phyloP scores from a whole-genome alignment of 371 early-diverging fungal genomes.

The Apophysomyces ossiformis region DNA sequence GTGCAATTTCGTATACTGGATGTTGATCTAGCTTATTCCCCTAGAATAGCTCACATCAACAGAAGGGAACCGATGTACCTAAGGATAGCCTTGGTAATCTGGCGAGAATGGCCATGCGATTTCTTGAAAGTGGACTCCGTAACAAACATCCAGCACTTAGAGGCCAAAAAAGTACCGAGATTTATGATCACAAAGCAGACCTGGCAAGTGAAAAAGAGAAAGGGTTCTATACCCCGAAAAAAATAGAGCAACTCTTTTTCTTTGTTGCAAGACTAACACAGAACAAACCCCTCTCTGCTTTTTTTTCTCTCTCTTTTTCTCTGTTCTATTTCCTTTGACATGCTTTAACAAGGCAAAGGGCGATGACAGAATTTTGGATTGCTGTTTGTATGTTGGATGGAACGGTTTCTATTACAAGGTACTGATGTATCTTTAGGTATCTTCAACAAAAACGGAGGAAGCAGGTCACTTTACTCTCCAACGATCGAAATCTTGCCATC shows the following conservation, averaged over 20 bases:
- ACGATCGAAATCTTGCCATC: constrained; percentile 49
- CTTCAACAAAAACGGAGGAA: constrained; percentile 23
- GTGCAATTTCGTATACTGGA: not conserved
- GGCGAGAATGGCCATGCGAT: constrained; percentile 43
- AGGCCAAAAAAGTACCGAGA: constrained; percentile 40
- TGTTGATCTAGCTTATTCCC: not conserved
- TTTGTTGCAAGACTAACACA: not conserved
- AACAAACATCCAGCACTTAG: constrained; percentile 21
- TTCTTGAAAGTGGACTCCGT: constrained; percentile 27
- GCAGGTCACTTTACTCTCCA: constrained; percentile 35
- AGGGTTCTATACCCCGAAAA: not conserved
- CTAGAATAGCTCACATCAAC: not conserved
- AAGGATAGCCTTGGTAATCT: constrained; percentile 17
- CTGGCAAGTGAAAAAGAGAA: constrained; percentile 14
- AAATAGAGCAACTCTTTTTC: not conserved
- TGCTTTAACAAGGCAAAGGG: constrained; percentile 18
- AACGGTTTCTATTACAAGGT: not conserved
- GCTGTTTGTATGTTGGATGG: constrained; percentile 34
- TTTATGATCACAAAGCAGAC: constrained; percentile 17
- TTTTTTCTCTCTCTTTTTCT: not conserved
- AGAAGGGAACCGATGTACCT: not conserved
- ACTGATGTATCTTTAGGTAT: constrained; percentile 18
- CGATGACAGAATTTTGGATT: constrained; percentile 47
- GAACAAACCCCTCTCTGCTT: not conserved
- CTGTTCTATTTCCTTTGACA: too few species aligned